phyloP scores from a whole-genome alignment of 129 eudicot species.

The Rutidosis leptorrhynchoides region DNA sequence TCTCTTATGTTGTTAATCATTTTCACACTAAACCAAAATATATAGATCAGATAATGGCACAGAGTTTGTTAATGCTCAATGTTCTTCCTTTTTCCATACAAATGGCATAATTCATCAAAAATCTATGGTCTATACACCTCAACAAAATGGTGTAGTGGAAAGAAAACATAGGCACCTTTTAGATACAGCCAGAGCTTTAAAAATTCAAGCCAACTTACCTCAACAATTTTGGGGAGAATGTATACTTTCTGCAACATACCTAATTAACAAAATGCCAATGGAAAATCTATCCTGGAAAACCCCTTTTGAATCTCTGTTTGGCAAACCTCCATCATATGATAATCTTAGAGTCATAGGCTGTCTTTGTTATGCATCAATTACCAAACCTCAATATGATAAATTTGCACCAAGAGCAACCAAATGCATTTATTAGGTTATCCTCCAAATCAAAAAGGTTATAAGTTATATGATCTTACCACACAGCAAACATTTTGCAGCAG shows the following conservation, averaged over 20 bases:
- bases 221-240: neutral
- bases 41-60: neutral
- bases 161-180: too few species aligned
- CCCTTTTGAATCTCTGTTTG: neutral
- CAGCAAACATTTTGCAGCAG: neutral
- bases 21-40: neutral
- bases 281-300: neutral
- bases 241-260: neutral
- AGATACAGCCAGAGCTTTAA: neutral
- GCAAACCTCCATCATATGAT: neutral
- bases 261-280: neutral
- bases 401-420: neutral
- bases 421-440: neutral
- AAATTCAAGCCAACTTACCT: neutral
- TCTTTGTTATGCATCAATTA: neutral
- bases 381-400: neutral
- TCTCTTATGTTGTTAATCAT: neutral
- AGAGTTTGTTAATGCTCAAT: neutral
- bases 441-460: neutral
- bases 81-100: neutral
- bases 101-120: neutral
- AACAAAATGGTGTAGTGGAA: too few species aligned
- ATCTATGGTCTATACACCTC: neutral
- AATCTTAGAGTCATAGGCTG: neutral
- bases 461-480: neutral